phyloP scores from a whole-genome alignment of 1,139 yeast genomes.

The Trichomonascaceae sp. region DNA sequence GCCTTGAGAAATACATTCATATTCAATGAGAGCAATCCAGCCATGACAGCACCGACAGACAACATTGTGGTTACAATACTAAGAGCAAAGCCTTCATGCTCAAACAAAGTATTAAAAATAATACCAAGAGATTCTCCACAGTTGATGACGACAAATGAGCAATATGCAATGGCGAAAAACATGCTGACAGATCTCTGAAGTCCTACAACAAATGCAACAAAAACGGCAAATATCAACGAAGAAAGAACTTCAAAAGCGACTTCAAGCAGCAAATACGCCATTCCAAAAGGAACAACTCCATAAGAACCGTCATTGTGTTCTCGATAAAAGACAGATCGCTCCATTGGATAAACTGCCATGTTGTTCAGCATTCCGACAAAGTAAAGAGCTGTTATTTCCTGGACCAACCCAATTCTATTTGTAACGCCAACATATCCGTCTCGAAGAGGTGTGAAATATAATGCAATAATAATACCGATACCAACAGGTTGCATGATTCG shows the following conservation, averaged over 20 bases:
- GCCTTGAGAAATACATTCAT: constrained; percentile 67
- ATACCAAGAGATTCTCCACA: constrained; percentile 85
- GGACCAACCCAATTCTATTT: constrained; percentile 69
- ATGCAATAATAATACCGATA: constrained; percentile 57
- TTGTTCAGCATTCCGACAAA: constrained; percentile 78
- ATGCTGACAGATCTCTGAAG: constrained; percentile 62
- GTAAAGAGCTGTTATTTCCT: constrained; percentile 65
- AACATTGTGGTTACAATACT: constrained; percentile 59
- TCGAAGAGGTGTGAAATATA: constrained; percentile 66
- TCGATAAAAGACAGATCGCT: constrained; percentile 68
- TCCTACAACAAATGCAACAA: constrained; percentile 66
- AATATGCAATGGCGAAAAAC: constrained; percentile 60
- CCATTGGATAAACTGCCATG: constrained; percentile 66
- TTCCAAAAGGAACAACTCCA: constrained; percentile 59
- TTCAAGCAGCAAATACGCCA: constrained; percentile 61
- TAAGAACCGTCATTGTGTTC: constrained; percentile 73
- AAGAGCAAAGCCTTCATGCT: constrained; percentile 74
- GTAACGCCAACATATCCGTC: constrained; percentile 53
- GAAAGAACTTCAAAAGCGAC: constrained; percentile 67
- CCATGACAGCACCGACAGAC: constrained; percentile 72
- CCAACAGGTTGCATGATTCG: constrained; percentile 62
- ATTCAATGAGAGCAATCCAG: constrained; percentile 75
- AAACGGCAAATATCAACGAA: constrained; percentile 50
- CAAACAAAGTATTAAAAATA: constrained; percentile 64
- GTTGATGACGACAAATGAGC: constrained; percentile 51